phyloP scores from a whole-genome alignment of 495 filamentous ascomycete genomes.

The Cercophora sp. region DNA sequence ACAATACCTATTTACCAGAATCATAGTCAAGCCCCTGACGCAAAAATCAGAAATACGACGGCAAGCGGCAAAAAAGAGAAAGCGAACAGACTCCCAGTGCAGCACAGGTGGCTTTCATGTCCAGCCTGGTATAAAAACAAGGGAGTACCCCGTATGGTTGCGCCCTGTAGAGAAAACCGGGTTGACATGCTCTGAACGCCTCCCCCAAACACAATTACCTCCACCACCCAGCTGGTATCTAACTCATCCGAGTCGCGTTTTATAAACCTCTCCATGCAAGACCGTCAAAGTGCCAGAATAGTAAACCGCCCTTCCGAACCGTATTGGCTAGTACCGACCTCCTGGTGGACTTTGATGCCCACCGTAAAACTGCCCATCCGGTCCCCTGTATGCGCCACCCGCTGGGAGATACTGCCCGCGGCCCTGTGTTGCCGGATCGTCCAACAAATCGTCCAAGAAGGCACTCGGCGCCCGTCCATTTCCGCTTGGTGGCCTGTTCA shows the following conservation, averaged over 20 bases:
- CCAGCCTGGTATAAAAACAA: no score
- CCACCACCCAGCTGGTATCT: no score
- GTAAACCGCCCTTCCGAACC: background rate
- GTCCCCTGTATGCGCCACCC: no score
- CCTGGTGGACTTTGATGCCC: conserved; percentile 8
- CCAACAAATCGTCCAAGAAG: conserved; percentile 89
- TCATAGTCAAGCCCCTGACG: background rate
- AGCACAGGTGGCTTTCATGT: no score
- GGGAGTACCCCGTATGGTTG: no score
- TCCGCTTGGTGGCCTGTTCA: conserved; percentile 57
- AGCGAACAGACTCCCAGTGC: no score
- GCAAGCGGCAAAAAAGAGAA: no score
- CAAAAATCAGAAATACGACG: background rate
- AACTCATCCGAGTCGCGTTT: no score
- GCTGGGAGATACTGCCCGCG: no score
- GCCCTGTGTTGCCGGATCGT: conserved; percentile 49
- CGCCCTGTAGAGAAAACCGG: no score
- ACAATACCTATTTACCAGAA: conserved; percentile 5
- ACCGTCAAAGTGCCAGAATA: background rate
- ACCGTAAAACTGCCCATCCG: conserved; percentile 11
- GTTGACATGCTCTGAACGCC: no score
- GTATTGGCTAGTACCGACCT: background rate
- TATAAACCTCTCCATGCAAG: background rate
- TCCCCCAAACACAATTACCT: no score
- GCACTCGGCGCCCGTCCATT: conserved; percentile 76